Evolutionary conservation across 345 rosid species (phyloP).

Genomic region (Salix purpurea): DNA sequence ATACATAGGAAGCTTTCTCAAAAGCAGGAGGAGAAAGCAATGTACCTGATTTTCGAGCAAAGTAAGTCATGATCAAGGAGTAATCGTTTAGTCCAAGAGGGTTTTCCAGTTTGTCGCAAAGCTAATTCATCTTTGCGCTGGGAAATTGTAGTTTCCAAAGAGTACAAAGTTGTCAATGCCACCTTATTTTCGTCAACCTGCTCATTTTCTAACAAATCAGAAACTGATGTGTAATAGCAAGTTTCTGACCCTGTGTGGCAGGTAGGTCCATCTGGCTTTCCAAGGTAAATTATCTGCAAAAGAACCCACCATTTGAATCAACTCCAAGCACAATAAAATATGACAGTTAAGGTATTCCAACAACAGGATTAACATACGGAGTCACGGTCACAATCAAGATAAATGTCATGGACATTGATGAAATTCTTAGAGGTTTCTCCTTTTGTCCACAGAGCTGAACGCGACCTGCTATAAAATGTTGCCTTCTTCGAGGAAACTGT

Average conservation of each 20-base stretch:
- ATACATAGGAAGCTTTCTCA: background rate
- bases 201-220: conserved; percentile 39
- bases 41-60: conserved; percentile 78
- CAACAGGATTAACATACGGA: conserved; percentile 49
- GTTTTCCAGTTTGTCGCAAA: conserved; percentile 52
- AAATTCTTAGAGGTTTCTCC: conserved; percentile 89
- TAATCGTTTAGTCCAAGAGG: conserved; percentile 70
- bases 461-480: conserved; percentile 84
- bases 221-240: conserved; percentile 64
- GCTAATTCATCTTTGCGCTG: conserved; percentile 60
- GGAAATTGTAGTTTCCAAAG: conserved; percentile 62
- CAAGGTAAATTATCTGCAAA: conserved; percentile 79
- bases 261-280: conserved; percentile 87
- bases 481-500: conserved; percentile 75
- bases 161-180: conserved; percentile 60
- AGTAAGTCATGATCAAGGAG: conserved; percentile 44
- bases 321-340: background rate
- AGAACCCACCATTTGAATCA: conserved; percentile 5
- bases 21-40: background rate
- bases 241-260: conserved; percentile 95
- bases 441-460: conserved; percentile 83
- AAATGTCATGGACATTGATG: conserved; percentile 69
- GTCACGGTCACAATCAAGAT: conserved; percentile 76
- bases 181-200: conserved; percentile 52
- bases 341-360: background rate